These are phyloP conservation scores for Incumbomyces lentus DNA, from an alignment of 2,329 filamentous ascomycete species.

Conservation along the genomic window DNA sequence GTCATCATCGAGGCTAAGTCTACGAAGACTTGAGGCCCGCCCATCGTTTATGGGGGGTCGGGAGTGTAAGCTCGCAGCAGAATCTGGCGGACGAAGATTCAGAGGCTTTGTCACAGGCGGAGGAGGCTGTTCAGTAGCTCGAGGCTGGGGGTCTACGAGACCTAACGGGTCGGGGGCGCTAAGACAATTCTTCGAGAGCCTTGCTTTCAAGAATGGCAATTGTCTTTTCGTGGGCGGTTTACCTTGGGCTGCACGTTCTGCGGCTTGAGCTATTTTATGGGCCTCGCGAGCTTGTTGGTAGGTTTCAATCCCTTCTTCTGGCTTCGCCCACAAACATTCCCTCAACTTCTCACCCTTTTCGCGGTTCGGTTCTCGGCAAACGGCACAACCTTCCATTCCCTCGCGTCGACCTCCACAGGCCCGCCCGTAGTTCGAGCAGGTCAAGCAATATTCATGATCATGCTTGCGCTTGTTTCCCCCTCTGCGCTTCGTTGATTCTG, in stretches of 20 bases:
- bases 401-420: conserved; percentile 5
- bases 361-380: conserved; percentile 5
- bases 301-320: conserved; percentile 2
- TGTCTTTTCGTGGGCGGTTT: background rate
- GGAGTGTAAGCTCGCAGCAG: background rate
- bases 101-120: background rate
- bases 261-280: conserved; percentile 2
- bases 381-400: background rate
- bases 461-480: conserved; percentile 7
- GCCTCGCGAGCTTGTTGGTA: conserved; percentile 3
- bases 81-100: background rate
- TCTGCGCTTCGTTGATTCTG: background rate
- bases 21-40: background rate
- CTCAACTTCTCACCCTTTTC: conserved; percentile 5
- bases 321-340: conserved; percentile 6
- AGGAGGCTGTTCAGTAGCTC: background rate
- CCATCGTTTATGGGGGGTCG: background rate
- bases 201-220: background rate
- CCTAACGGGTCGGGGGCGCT: background rate
- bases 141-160: background rate
- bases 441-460: conserved; percentile 6
- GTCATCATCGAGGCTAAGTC: background rate
- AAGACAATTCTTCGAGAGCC: background rate
- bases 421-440: conserved; percentile 4
- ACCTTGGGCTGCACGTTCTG: background rate